Conservation (phyloP, 2,329 filamentous ascomycete species). For the Colletotrichum sp. region DNA sequence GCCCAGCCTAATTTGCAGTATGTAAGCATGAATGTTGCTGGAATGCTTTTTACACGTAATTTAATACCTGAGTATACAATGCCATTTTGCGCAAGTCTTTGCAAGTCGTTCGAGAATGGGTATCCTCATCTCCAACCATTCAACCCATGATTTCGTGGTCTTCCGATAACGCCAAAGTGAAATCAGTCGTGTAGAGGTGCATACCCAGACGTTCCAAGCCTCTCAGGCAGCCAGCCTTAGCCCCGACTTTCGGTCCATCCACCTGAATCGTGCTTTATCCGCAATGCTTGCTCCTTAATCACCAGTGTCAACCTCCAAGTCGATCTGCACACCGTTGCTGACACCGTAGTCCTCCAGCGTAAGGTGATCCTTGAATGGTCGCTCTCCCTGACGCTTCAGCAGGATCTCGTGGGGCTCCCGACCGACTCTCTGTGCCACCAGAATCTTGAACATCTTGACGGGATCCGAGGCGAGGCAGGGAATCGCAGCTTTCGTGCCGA, state of each 20-base stretch:
- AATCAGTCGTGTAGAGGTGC: background rate
- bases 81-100: background rate
- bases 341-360: slow-evolving; percentile 93
- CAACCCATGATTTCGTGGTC: background rate
- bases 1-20: background rate
- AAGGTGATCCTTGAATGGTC: slow-evolving; percentile 91
- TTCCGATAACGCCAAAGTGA: slow-evolving; percentile 2
- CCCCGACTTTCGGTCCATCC: background rate
- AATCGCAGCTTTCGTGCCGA: slow-evolving; percentile 94
- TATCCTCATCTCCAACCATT: background rate
- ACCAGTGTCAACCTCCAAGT: slow-evolving; percentile 66
- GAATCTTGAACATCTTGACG: slow-evolving; percentile 86
- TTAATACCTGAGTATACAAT: background rate
- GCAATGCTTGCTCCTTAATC: slow-evolving; percentile 44
- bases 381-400: slow-evolving; percentile 87
- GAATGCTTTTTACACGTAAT: background rate
- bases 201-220: background rate
- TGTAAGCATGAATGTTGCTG: background rate
- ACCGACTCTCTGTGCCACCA: slow-evolving; percentile 89
- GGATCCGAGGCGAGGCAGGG: slow-evolving; percentile 87
- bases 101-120: background rate
- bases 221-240: background rate
- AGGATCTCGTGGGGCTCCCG: slow-evolving; percentile 90
- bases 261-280: background rate
- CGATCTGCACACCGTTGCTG: slow-evolving; percentile 81